Evolutionary conservation across 2,329 filamentous ascomycete species (phyloP).

Genomic region (Venturia carpophila): DNA sequence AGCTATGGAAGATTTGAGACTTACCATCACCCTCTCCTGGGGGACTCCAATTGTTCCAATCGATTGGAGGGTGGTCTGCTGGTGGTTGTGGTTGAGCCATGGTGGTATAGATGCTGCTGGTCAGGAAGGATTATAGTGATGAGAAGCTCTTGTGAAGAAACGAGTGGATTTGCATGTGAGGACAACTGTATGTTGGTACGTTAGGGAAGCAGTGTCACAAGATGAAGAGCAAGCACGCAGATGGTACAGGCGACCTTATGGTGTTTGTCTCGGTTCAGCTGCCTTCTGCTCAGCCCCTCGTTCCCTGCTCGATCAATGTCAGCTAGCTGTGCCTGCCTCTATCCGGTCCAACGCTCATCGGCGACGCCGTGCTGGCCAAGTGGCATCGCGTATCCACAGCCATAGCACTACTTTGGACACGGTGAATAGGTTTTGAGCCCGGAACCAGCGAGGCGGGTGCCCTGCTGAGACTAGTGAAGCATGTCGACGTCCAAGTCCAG

Average conservation of each 20-base stretch:
- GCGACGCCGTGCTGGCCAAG: not conserved
- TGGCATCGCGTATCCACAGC: not conserved
- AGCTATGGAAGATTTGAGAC: not conserved
- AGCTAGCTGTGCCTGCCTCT: not conserved
- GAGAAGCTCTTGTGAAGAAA: not conserved
- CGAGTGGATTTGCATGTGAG: not conserved
- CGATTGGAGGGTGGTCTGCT: constrained; percentile 18
- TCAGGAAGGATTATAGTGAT: not conserved
- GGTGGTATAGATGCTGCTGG: not conserved
- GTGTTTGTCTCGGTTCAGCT: not conserved
- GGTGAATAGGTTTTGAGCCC: not conserved
- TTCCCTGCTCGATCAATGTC: too few species aligned
- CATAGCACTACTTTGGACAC: not conserved
- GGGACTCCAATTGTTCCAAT: constrained; percentile 19
- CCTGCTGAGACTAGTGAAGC: not conserved
- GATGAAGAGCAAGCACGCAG: not conserved
- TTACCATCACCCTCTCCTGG: constrained; percentile 19
- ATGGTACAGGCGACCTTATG: not conserved
- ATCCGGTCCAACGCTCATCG: not conserved
- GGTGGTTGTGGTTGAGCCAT: constrained; percentile 15
- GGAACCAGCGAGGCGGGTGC: not conserved
- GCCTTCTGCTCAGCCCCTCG: constrained; percentile 1
- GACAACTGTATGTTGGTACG: not conserved
- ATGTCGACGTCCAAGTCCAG: not conserved
- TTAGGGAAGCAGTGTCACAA: not conserved